phyloP scores from a whole-genome alignment of 768 basidiomycete genomes.

The Mycena belliarum region DNA sequence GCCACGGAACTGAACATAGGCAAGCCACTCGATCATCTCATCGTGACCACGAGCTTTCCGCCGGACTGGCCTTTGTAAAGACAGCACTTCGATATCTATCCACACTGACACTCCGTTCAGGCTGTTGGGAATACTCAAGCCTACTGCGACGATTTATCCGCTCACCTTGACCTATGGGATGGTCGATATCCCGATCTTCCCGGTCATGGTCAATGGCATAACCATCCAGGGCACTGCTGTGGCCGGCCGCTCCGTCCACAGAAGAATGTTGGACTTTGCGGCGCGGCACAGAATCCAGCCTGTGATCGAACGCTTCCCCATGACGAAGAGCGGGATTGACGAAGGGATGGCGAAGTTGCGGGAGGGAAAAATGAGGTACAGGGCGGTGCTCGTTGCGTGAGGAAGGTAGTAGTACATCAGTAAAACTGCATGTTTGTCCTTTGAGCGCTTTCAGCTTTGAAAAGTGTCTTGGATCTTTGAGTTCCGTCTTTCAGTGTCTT shows the following conservation, averaged over 20 bases:
- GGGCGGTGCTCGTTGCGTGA: constrained; percentile 14
- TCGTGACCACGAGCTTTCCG: constrained; percentile 29
- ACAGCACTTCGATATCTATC: background rate
- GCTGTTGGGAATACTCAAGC: constrained; percentile 4
- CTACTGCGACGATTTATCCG: constrained; percentile 8
- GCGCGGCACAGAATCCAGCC: constrained; percentile 31
- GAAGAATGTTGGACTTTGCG: constrained; percentile 34
- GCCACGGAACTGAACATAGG: constrained; percentile 26
- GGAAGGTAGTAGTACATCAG: too few relatives aligned
- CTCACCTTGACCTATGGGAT: background rate
- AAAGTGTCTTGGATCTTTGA: too few relatives aligned
- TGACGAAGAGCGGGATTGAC: constrained; percentile 29
- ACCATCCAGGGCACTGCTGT: constrained; percentile 16
- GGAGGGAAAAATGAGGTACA: constrained; percentile 9
- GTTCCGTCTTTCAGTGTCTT: too few relatives aligned
- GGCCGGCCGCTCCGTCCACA: background rate
- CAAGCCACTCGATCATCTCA: constrained; percentile 15
- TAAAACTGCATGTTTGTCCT: too few relatives aligned
- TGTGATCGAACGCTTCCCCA: constrained; percentile 31
- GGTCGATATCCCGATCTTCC: constrained; percentile 1
- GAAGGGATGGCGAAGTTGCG: constrained; percentile 4
- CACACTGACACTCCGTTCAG: background rate
- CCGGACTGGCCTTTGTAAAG: constrained; percentile 11
- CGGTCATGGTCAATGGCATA: background rate
- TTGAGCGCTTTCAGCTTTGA: too few relatives aligned